A percentile compares a stretch with the other conserved stretches of the same genome.
phyloP scores from a whole-genome alignment of 305 asterid species.

The Ilex paraguariensis region DNA sequence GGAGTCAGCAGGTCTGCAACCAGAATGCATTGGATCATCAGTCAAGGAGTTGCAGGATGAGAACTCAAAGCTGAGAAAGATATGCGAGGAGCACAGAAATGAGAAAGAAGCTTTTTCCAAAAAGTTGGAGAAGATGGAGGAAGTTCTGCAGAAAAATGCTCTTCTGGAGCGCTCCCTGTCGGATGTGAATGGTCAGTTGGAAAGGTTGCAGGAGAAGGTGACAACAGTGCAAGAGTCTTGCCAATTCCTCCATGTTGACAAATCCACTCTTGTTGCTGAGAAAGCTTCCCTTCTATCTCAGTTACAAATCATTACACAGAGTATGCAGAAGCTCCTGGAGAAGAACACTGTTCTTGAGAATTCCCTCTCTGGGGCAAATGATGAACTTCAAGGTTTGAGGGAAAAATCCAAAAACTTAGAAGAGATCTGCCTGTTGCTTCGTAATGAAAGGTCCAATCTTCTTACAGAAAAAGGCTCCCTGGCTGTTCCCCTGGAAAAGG shows the following conservation, averaged over 20 bases:
- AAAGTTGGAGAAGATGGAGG: slow-evolving; percentile 62
- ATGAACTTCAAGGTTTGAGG: slow-evolving; percentile 89
- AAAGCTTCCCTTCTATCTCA: slow-evolving; percentile 75
- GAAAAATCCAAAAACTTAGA: slow-evolving; percentile 83
- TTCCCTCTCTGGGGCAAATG: slow-evolving; percentile 59
- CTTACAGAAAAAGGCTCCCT: slow-evolving; percentile 54
- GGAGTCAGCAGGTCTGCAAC: slow-evolving; percentile 50
- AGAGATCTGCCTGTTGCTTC: slow-evolving; percentile 73
- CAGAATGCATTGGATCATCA: slow-evolving; percentile 35
- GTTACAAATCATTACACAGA: slow-evolving; percentile 64
- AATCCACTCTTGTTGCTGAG: slow-evolving; percentile 54
- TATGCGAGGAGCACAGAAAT: slow-evolving; percentile 32
- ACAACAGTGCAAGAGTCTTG: slow-evolving; percentile 53
- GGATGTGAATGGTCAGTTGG: slow-evolving; percentile 48
- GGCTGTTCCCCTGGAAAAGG: slow-evolving; percentile 54
- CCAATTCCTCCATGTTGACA: slow-evolving; percentile 56
- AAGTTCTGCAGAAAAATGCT: slow-evolving; percentile 36
- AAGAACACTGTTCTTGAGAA: slow-evolving; percentile 76
- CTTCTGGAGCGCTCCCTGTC: slow-evolving; percentile 47
- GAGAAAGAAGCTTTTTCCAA: slow-evolving; percentile 48
- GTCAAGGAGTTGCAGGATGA: slow-evolving; percentile 57
- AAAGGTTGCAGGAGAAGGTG: slow-evolving; percentile 40
- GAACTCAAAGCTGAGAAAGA: slow-evolving; percentile 43
- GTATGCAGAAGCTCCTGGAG: slow-evolving; percentile 67
- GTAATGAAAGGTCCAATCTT: slow-evolving; percentile 65